A percentile compares a stretch with the other conserved stretches of the same genome.
phyloP scores from a whole-genome alignment of 148 eudicot genomes.

The Fagopyrum esculentum region DNA sequence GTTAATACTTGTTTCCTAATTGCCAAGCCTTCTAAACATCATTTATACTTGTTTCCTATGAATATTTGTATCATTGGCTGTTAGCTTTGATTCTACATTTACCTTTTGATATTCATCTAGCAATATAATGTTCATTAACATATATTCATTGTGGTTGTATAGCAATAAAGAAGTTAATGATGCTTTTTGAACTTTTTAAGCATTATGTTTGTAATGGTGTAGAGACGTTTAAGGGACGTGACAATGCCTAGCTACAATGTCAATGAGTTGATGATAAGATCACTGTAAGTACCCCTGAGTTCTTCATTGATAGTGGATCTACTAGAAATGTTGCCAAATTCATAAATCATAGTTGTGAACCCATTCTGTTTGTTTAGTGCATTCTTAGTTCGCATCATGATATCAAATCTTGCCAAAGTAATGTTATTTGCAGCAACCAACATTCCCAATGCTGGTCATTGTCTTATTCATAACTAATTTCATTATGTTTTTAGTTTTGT shows the following conservation, averaged over 20 bases:
- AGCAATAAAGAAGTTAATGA: no score
- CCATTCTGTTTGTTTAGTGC: constrained; percentile 51
- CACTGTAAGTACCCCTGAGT: constrained; percentile 30
- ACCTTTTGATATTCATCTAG: no score
- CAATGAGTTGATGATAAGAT: constrained; percentile 29
- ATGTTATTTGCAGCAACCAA: constrained; percentile 47
- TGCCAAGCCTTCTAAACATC: no score
- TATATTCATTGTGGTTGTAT: no score
- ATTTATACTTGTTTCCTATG: no score
- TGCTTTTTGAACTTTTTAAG: neutral
- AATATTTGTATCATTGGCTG: no score
- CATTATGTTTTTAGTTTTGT: neutral
- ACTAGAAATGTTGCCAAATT: constrained; percentile 44
- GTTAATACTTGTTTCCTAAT: no score
- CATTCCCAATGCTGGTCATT: constrained; percentile 38
- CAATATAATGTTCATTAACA: no score
- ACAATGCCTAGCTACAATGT: constrained; percentile 19
- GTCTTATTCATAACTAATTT: neutral
- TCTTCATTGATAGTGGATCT: constrained; percentile 42
- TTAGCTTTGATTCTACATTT: no score
- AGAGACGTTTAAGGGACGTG: constrained; percentile 42
- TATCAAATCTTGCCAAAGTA: constrained; percentile 36
- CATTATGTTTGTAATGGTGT: constrained; percentile 1
- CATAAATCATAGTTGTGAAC: constrained; percentile 57
- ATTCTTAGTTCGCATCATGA: constrained; percentile 45